phyloP scores from a whole-genome alignment of 345 rosid species.

The Eucalyptus curtisii region DNA sequence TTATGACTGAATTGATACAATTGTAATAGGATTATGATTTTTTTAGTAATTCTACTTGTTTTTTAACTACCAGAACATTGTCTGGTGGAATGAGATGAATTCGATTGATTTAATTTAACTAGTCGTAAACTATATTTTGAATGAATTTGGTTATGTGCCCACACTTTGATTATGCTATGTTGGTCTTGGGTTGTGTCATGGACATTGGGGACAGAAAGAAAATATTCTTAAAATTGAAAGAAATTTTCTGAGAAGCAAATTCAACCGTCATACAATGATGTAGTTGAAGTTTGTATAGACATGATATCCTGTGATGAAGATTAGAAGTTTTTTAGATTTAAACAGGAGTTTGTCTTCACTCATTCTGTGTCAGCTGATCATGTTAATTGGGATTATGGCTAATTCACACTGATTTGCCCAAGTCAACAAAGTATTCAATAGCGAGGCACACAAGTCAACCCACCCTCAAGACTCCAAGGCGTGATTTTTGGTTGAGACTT shows the following conservation, averaged over 20 bases:
- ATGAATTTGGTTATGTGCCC: neutral
- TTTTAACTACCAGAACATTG: neutral
- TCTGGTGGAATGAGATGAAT: neutral
- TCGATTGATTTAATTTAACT: neutral
- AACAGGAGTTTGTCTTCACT: neutral
- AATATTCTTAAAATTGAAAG: neutral
- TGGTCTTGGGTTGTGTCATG: neutral
- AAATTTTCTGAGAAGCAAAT: neutral
- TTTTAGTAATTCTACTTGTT: too few species aligned
- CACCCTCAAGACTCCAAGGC: neutral
- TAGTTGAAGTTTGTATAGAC: neutral
- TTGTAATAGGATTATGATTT: rapidly evolving
- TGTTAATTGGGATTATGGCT: neutral
- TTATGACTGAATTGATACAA: rapidly evolving
- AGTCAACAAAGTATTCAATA: neutral
- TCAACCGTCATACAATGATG: neutral
- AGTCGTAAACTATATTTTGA: neutral
- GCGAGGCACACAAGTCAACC: neutral
- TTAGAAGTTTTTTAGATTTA: neutral
- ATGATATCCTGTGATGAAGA: neutral
- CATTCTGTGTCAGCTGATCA: neutral
- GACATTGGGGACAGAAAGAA: neutral
- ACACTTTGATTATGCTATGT: neutral
- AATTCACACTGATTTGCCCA: neutral
- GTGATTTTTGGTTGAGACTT: neutral